Conservation (phyloP, 2,329 filamentous ascomycete species). For the Clarireedia monteithiana region DNA sequence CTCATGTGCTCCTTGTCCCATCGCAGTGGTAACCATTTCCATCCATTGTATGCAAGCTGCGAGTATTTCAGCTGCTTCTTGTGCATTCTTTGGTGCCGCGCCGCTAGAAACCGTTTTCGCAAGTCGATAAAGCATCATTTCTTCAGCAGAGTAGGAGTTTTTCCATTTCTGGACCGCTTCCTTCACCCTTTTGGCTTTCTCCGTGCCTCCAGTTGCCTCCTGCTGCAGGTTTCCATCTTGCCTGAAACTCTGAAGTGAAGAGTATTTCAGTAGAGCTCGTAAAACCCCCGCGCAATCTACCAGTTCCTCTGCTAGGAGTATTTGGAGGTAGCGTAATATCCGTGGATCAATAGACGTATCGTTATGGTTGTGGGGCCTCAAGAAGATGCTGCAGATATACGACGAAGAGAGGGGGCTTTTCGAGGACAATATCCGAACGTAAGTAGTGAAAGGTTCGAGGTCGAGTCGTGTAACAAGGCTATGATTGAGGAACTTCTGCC, state of each 20-base stretch:
- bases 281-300: slow-evolving; percentile 50
- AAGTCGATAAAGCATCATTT: slow-evolving; percentile 28
- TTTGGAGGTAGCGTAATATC: slow-evolving; percentile 50
- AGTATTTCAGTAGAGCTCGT: slow-evolving; percentile 48
- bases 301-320: slow-evolving; percentile 42
- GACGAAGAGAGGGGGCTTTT: slow-evolving; percentile 44
- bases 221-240: slow-evolving; percentile 6
- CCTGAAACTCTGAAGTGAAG: slow-evolving; percentile 17
- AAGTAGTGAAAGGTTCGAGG: slow-evolving; percentile 44
- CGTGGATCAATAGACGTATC: slow-evolving; percentile 48
- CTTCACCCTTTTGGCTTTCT: slow-evolving; percentile 7
- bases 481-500: slow-evolving; percentile 43
- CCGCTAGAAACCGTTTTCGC: slow-evolving; percentile 35
- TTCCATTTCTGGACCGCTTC: slow-evolving; percentile 37
- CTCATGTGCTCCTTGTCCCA: slow-evolving; percentile 40
- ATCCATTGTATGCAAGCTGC: slow-evolving; percentile 50
- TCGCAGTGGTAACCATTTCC: slow-evolving; percentile 42
- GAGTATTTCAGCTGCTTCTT: slow-evolving; percentile 44
- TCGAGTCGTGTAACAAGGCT: slow-evolving; percentile 46
- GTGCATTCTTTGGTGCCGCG: slow-evolving; percentile 37
- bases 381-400: slow-evolving; percentile 49
- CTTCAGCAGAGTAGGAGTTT: slow-evolving; percentile 43
- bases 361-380: slow-evolving; percentile 42
- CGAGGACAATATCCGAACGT: slow-evolving; percentile 40
- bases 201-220: slow-evolving; percentile 18